Evolutionary conservation across 805 yeast species (phyloP).

Genomic region (Metschnikowia peoriensis): DNA sequence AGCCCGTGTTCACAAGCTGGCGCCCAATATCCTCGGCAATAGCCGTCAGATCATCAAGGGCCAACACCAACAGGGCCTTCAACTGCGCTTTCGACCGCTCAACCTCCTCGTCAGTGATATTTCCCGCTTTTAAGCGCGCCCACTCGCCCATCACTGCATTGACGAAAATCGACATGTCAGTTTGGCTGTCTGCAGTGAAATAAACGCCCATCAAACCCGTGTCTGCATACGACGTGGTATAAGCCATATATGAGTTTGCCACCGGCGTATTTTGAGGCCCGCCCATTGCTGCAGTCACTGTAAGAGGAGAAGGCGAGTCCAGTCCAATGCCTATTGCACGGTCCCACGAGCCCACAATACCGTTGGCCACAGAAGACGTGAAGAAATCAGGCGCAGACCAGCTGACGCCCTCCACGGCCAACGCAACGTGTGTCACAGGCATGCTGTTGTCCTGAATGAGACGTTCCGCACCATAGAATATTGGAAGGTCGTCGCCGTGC

Average conservation of each 20-base stretch:
- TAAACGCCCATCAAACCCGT: slow-evolving; percentile 98
- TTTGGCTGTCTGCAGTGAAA: slow-evolving; percentile 75
- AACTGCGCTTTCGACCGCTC: slow-evolving; percentile 93
- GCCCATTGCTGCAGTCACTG: slow-evolving; percentile 60
- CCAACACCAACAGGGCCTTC: slow-evolving; percentile 84
- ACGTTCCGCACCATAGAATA: slow-evolving; percentile 82
- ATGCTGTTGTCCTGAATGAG: slow-evolving; percentile 77
- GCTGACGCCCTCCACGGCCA: slow-evolving; percentile 96
- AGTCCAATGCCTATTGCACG: slow-evolving; percentile 83
- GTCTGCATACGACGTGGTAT: slow-evolving; percentile 95
- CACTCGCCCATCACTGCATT: slow-evolving; percentile 83
- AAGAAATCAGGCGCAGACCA: slow-evolving; percentile 97
- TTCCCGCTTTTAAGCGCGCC: slow-evolving; percentile 80
- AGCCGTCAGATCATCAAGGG: slow-evolving; percentile 93
- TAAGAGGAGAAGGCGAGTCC: slow-evolving; percentile 82
- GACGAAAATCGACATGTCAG: slow-evolving; percentile 63
- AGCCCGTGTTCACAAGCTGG: slow-evolving; percentile 93
- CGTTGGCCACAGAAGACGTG: slow-evolving; percentile 93
- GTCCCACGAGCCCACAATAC: slow-evolving; percentile 97
- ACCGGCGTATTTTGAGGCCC: slow-evolving; percentile 59
- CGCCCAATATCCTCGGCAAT: slow-evolving; percentile 98
- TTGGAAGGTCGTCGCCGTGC: slow-evolving; percentile 69
- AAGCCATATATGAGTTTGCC: slow-evolving; percentile 95
- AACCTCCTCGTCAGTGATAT: slow-evolving; percentile 77
- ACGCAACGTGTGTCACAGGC: slow-evolving; percentile 87